phyloP scores from a whole-genome alignment of 2,329 filamentous ascomycete species.

The Monascus ruber region DNA sequence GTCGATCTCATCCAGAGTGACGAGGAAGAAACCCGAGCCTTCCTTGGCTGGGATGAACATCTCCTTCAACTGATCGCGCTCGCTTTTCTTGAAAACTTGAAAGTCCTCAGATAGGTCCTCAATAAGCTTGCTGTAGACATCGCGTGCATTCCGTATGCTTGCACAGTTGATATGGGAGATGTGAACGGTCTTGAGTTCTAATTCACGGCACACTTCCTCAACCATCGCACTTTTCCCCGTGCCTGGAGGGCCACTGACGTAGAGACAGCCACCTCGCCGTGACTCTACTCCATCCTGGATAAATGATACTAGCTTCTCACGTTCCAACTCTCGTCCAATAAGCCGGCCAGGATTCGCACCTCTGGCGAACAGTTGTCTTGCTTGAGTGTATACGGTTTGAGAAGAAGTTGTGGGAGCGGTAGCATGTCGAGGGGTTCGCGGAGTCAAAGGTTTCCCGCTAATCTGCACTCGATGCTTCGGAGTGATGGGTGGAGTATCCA shows the following conservation, averaged over 20 bases:
- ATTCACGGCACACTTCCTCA: conserved; percentile 58
- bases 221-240: conserved; percentile 96
- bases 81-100: conserved; percentile 53
- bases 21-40: conserved; percentile 53
- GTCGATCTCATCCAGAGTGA: conserved; percentile 91
- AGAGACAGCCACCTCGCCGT: conserved; percentile 66
- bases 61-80: conserved; percentile 55
- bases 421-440: conserved; percentile 66
- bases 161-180: conserved; percentile 90
- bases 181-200: conserved; percentile 45
- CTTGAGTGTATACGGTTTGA: conserved; percentile 74
- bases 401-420: conserved; percentile 51
- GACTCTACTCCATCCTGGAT: conserved; percentile 52
- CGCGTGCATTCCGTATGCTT: conserved; percentile 79
- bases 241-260: conserved; percentile 89
- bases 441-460: conserved; percentile 61
- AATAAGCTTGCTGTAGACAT: conserved; percentile 70
- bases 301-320: conserved; percentile 56
- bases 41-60: conserved; percentile 57
- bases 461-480: conserved; percentile 76
- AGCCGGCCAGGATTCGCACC: conserved; percentile 64
- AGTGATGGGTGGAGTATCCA: conserved; percentile 60
- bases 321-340: conserved; percentile 63
- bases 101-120: conserved; percentile 55
- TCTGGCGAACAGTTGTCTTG: conserved; percentile 75